Base-by-base conservation (phyloP, 768 basidiomycete genomes). In the Suillus discolor region DNA sequence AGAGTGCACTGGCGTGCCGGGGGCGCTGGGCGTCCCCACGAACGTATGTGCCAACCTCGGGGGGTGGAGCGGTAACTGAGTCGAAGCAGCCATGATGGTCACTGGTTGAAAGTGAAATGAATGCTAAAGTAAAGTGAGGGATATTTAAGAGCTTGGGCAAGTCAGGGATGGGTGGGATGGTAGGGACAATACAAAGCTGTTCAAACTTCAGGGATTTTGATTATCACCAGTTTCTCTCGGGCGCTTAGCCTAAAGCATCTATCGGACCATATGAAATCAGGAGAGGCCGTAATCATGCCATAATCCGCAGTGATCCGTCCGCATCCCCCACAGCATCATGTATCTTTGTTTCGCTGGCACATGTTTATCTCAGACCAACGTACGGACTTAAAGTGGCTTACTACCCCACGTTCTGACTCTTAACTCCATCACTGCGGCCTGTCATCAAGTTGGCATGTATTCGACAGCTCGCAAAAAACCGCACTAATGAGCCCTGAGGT, bases 1-100 rank as follows among this genome's bases (percentile, higher is more conserved):
- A 66, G 89, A 93, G 76, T 95, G 93, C 66, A 95, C 91, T 4
- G 93, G 93, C 1, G 93, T 95, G 68, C 92, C 85, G 1, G 93
- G 91, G 13, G 84, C 87, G 75, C 90, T 92, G 68, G 93, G 93
- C 61, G 91, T 86, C 62, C 78, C 82, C 64, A 88, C 84, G 69
- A 93, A 93, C 64, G 88, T 91, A 69, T 87, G 79, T 9, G 91
- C 85, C 36, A 93, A 83, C 71, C 92, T 83, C 45, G 91, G 85
- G 28, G 92, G 92, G 65, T 93, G 91, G 62, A 93, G 80, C 3
- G 59, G 54, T 6, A 76, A 76, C 15, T 79, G 71, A 49, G 80
- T 63, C 5, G 61, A 68, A 6, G 69, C 38, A 65, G 75, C 65
- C 76, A 77, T 78, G 69, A 23, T 69, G 42, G 67, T 42, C 55